Evolutionary conservation across 257 asterid genomes (phyloP).

Genomic region (Solanum chiquidenum): DNA sequence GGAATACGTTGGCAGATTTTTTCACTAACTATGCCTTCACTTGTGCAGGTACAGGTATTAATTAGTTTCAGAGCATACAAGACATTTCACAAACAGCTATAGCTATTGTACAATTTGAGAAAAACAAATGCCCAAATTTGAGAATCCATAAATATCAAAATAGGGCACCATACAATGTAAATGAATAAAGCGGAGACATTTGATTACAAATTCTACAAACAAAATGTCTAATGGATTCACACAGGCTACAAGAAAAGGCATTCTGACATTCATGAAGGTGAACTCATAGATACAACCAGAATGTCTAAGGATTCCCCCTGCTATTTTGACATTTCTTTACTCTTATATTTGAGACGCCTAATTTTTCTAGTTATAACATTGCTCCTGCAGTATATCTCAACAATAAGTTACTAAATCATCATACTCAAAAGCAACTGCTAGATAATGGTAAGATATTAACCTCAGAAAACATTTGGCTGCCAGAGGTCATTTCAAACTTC

Average conservation of each 20-base stretch:
- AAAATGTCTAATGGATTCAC: neutral
- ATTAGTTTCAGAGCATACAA: neutral
- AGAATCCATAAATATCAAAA: neutral
- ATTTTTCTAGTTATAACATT: no score
- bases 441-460: no score
- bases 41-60: neutral
- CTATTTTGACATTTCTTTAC: no score
- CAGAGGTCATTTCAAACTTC: no score
- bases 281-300: neutral
- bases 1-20: neutral
- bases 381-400: no score
- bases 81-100: neutral
- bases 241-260: neutral
- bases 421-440: no score
- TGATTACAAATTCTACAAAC: neutral
- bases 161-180: neutral
- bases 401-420: no score
- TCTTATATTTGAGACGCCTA: no score
- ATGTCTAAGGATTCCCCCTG: neutral
- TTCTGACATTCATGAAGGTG: neutral
- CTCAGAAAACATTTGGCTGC: no score
- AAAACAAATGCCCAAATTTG: no score
- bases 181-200: neutral
- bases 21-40: neutral
- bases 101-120: no score